Evolutionary conservation across 305 asterid species (phyloP), one percentile per base, ranked within the genome.

Genomic region (Fraxinus ornus): DNA sequence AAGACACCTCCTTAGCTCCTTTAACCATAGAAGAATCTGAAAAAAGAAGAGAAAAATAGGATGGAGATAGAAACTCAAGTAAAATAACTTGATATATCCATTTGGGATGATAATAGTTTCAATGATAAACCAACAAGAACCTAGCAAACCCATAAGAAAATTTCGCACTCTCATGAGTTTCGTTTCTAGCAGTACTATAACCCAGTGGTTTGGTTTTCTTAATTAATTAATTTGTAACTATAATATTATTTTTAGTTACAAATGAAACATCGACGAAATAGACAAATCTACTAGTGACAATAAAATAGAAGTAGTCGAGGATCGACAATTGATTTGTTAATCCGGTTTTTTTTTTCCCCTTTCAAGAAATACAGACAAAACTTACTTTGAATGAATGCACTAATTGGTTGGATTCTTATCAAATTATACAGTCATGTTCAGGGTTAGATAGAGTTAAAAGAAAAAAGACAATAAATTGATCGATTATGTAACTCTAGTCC

Each of bases 111-210:
- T n/a, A 15, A 78, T 85, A 72, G 57, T 17, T 86, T 91, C 94
- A 6, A 88, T 74, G 8, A 92, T 57, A 74, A 92, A 70, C 97
- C 97, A 91, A 83, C 89, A 91, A 22, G 83, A 83, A 64, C 87
- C 86, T 12, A 91, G 81, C 80, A 78, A 73, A 78, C 87, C 86
- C 93, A 90, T 85, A 1, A 68, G 39, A 68, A 26, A 28, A 68
- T 30, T 68, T 28, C 39, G 15, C 37, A 4, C 21, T 68, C 75
- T 30, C 13, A 1, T 28, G 39, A 68, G 39, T 68, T 64, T 28
- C 75, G 32, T 30, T 13, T 68, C 74, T 9, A 22, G 30, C 26
- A 33, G 30, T 7, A 37, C 49, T 74, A 8, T 37, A 22, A 33
- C 32, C 37, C 21, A 15, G 36, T 26, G 3, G 36, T 66, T 66